These are phyloP conservation scores for Platanthera guangdongensis DNA, from an alignment of 106 monocot species.

Conservation along the genomic window DNA sequence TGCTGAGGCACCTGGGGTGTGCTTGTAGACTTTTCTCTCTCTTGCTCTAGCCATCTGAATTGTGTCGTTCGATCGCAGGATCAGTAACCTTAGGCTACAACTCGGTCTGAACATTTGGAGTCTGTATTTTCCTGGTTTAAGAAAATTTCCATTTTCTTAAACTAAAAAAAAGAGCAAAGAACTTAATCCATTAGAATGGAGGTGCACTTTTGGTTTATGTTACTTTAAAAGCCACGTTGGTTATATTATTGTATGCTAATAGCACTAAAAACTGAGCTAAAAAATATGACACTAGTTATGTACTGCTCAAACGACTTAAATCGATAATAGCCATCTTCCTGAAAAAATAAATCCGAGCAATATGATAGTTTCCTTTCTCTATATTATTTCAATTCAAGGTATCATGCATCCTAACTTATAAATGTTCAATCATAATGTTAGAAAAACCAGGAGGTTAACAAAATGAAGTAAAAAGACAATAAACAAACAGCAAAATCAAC, in stretches of 20 bases:
- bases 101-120: no score
- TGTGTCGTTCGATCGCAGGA: no score
- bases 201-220: background rate
- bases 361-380: background rate
- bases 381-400: background rate
- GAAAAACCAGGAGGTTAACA: background rate
- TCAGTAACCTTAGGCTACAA: no score
- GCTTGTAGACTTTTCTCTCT: no score
- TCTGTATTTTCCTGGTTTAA: no score
- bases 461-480: background rate
- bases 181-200: background rate
- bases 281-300: background rate
- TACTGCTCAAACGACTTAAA: background rate
- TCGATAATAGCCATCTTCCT: background rate
- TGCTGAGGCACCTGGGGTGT: no score
- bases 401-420: background rate
- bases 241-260: background rate
- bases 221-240: background rate
- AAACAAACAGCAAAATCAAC: background rate
- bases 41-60: no score
- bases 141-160: background rate
- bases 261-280: background rate
- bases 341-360: background rate
- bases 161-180: conserved; percentile 1
- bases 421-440: background rate